Evolutionary conservation across 1,139 yeast genomes (phyloP).

Genomic region (Tardiomyces depauwii): DNA sequence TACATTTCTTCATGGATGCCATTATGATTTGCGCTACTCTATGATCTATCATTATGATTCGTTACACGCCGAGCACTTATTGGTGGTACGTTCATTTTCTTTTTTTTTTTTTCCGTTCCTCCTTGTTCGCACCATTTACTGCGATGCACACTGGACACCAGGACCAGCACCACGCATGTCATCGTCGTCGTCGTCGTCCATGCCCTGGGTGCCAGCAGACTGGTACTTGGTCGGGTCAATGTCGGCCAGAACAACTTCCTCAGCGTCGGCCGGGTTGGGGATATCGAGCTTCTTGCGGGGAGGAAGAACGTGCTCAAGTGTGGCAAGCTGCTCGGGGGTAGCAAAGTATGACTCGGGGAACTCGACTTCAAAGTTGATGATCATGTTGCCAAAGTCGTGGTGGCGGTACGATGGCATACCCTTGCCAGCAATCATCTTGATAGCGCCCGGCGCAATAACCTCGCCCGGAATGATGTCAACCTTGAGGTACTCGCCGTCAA

Average conservation of each 20-base stretch:
- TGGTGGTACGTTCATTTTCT: too few species aligned
- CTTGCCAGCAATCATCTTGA: conserved; percentile 78
- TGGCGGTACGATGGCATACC: conserved; percentile 79
- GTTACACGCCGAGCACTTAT: background rate
- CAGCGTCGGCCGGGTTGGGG: conserved; percentile 38
- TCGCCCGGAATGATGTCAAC: conserved; percentile 82
- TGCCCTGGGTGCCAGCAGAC: conserved; percentile 27
- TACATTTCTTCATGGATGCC: background rate
- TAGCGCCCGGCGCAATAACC: conserved; percentile 73
- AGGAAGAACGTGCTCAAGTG: conserved; percentile 34
- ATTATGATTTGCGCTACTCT: background rate
- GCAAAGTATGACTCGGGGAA: conserved; percentile 36
- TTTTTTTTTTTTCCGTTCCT: too few species aligned
- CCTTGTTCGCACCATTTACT: conserved; percentile 27
- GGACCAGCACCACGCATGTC: conserved; percentile 27
- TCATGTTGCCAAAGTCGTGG: conserved; percentile 38
- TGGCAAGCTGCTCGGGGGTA: conserved; percentile 26
- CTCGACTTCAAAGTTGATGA: conserved; percentile 38
- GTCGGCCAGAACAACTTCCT: conserved; percentile 66
- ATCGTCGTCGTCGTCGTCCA: conserved; percentile 43
- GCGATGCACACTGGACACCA: conserved; percentile 66
- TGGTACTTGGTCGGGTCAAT: conserved; percentile 47
- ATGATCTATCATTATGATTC: background rate
- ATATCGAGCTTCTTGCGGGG: conserved; percentile 23
- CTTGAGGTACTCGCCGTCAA: conserved; percentile 72